Evolutionary conservation across 257 asterid genomes (phyloP).

Genomic region (Thymus quinquecostatus): DNA sequence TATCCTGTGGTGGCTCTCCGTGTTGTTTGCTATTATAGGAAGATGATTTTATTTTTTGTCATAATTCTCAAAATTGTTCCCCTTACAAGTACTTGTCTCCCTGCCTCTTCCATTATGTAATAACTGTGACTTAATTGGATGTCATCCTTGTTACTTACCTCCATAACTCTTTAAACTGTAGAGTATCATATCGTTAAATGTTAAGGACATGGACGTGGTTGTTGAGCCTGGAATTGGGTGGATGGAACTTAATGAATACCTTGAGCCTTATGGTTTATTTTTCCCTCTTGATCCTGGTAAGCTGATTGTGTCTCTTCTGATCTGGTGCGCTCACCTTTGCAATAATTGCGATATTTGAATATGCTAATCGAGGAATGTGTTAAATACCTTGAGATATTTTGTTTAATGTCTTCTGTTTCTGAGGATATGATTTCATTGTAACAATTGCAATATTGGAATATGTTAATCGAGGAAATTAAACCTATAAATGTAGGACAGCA

Average conservation of each 20-base stretch:
- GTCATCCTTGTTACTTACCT: conserved; percentile 34
- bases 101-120: not conserved
- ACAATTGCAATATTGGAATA: conserved; percentile 3
- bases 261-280: conserved; percentile 93
- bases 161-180: conserved; percentile 40
- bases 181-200: conserved; percentile 73
- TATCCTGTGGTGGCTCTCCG: not conserved
- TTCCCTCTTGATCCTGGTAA: conserved; percentile 98
- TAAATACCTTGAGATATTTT: no score
- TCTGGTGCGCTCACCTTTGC: conserved; percentile 14
- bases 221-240: conserved; percentile 99
- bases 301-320: conserved; percentile 27
- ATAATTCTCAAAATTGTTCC: conserved; percentile 2
- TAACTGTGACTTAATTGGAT: conserved; percentile 19
- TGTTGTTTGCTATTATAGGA: conserved; percentile 9
- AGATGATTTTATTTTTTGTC: conserved; percentile 10
- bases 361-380: not conserved
- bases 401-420: no score
- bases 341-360: not conserved
- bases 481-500: not conserved
- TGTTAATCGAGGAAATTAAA: not conserved
- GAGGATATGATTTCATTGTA: not conserved
- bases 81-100: not conserved
- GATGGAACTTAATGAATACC: conserved; percentile 95
- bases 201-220: conserved; percentile 95